Percentiles rank a stretch among this genome's conserved stretches.
phyloP scores from a whole-genome alignment of 2,329 filamentous ascomycete genomes.

The Monilinia fructigena region DNA sequence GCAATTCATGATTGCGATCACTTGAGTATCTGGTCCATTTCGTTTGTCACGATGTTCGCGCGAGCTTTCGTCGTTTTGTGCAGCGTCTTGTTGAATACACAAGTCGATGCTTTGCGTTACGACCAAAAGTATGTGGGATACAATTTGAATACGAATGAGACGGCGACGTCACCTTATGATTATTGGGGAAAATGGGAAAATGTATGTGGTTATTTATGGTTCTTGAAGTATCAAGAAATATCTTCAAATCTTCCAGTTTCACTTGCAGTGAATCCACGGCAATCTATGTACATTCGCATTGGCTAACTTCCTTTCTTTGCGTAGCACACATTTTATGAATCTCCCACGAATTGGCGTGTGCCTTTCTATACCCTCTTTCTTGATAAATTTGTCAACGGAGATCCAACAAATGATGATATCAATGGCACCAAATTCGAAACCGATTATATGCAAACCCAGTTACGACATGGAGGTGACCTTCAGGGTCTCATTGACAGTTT shows the following conservation, averaged over 20 bases:
- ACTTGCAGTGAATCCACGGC: not conserved
- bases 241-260: not conserved
- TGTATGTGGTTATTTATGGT: slow-evolving; percentile 9
- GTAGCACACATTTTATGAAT: slow-evolving; percentile 51
- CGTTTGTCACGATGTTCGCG: slow-evolving; percentile 23
- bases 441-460: slow-evolving; percentile 58
- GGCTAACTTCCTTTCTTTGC: not conserved
- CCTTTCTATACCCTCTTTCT: slow-evolving; percentile 65
- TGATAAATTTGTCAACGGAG: slow-evolving; percentile 62
- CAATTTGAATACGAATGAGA: slow-evolving; percentile 56
- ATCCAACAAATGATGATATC: slow-evolving; percentile 59
- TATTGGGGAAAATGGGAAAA: slow-evolving; percentile 57
- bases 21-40: slow-evolving; percentile 22
- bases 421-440: slow-evolving; percentile 62
- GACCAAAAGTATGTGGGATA: slow-evolving; percentile 22
- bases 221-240: not conserved
- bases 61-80: slow-evolving; percentile 18
- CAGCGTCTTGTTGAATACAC: slow-evolving; percentile 19
- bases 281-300: not conserved
- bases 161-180: slow-evolving; percentile 54
- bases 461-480: slow-evolving; percentile 62
- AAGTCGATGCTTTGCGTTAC: slow-evolving; percentile 23
- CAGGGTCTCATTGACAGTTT: slow-evolving; percentile 57
- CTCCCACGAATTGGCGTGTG: slow-evolving; percentile 62
- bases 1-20: slow-evolving; percentile 22